Conservation (phyloP, 1,139 yeast genomes). For the Blastobotrys buckinghamii region DNA sequence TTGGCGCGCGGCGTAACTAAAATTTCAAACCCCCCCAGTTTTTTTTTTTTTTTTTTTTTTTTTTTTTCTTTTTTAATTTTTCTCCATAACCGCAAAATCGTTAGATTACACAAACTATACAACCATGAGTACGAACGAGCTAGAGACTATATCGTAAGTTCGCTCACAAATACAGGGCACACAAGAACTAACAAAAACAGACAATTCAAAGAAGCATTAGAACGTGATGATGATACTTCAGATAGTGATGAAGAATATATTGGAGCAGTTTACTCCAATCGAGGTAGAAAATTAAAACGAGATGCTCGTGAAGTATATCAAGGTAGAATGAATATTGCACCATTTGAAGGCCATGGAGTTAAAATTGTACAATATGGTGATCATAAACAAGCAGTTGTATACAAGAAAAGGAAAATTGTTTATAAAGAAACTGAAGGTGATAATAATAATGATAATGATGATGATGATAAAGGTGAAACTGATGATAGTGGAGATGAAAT, state of each 20-base stretch:
- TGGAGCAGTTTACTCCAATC: conserved; percentile 37
- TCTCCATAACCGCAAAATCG: not conserved
- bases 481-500: conserved; percentile 31
- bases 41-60: not conserved
- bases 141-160: not conserved
- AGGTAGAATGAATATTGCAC: conserved; percentile 35
- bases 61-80: not conserved
- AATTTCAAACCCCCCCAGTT: not conserved
- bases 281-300: conserved; percentile 55
- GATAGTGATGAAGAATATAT: conserved; percentile 21
- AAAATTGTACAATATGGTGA: conserved; percentile 33
- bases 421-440: conserved; percentile 20
- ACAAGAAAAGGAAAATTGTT: conserved; percentile 22
- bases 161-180: not conserved
- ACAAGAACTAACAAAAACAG: not conserved
- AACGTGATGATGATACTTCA: conserved; percentile 11
- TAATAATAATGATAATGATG: conserved; percentile 20
- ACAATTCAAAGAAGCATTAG: conserved; percentile 13
- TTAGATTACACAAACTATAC: not conserved
- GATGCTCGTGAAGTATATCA: conserved; percentile 39
- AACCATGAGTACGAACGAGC: not conserved
- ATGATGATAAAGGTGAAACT: conserved; percentile 20
- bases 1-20: no score
- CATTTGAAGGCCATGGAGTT: conserved; percentile 29
- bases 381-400: conserved; percentile 33